A percentile compares a stretch with the other conserved stretches of the same genome.
Evolutionary conservation across 2,329 filamentous ascomycete genomes (phyloP).

Genomic region (Pseudocercospora fijiensis): DNA sequence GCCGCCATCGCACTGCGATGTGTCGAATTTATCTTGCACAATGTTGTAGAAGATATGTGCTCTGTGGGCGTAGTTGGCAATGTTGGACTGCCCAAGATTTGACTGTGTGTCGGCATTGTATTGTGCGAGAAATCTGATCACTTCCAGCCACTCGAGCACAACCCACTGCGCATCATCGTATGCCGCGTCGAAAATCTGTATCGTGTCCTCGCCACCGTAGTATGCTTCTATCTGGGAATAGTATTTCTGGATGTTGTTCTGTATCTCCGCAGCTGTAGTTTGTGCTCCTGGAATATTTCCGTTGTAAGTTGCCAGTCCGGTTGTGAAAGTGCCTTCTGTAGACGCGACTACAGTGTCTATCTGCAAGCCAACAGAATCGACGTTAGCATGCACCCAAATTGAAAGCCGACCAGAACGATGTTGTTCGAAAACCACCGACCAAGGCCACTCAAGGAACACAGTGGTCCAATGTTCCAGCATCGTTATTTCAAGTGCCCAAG

Average conservation of each 20-base stretch:
- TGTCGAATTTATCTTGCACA: slow-evolving; percentile 78
- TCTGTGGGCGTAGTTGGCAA: slow-evolving; percentile 74
- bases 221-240: slow-evolving; percentile 33
- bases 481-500: background rate
- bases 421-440: no score
- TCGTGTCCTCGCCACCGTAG: slow-evolving; percentile 32
- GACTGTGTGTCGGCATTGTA: slow-evolving; percentile 28
- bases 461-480: no score
- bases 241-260: slow-evolving; percentile 31
- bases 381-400: background rate
- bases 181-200: slow-evolving; percentile 36
- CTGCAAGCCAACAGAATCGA: background rate
- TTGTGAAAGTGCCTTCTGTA: slow-evolving; percentile 15
- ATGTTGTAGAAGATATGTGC: slow-evolving; percentile 86
- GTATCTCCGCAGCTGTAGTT: slow-evolving; percentile 10
- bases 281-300: slow-evolving; percentile 18
- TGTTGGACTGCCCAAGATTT: slow-evolving; percentile 77
- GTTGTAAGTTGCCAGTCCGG: slow-evolving; percentile 24
- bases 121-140: slow-evolving; percentile 36
- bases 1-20: slow-evolving; percentile 74
- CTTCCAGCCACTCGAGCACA: slow-evolving; percentile 39
- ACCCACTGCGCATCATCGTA: slow-evolving; percentile 41
- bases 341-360: slow-evolving; percentile 29
- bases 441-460: no score
- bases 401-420: no score